Percentiles rank a stretch among this genome's conserved stretches.
phyloP scores from a whole-genome alignment of 352 stramenopile genomes.

The Saprolegnia diclina region DNA sequence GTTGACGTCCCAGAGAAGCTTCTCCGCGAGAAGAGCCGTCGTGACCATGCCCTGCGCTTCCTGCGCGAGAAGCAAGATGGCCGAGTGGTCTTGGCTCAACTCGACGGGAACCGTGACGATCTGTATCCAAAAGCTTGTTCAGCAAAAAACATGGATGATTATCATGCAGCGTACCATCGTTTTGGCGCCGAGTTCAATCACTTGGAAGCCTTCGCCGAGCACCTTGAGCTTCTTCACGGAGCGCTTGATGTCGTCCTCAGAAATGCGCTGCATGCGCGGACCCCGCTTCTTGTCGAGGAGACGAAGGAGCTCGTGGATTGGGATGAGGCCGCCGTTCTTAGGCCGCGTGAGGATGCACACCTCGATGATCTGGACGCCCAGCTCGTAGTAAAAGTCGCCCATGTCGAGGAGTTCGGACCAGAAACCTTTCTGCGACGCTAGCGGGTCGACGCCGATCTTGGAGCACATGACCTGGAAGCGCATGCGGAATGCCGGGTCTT shows the following conservation, averaged over 20 bases:
- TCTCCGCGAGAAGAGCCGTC: constrained; percentile 66
- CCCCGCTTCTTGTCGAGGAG: constrained; percentile 66
- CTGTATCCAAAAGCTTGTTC: constrained; percentile 29
- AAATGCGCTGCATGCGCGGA: constrained; percentile 51
- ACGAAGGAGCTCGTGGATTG: constrained; percentile 70
- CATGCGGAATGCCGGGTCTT: constrained; percentile 90
- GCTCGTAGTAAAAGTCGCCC: constrained; percentile 99
- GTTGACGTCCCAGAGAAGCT: constrained; percentile 88
- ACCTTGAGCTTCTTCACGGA: constrained; percentile 93
- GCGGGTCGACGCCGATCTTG: constrained; percentile 95
- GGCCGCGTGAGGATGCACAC: constrained; percentile 92
- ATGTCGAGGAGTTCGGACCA: constrained; percentile 97
- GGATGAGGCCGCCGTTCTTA: constrained; percentile 79
- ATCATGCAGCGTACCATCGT: constrained; percentile 64
- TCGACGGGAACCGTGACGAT: constrained; percentile 94
- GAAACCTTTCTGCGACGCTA: constrained; percentile 97
- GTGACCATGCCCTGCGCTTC: constrained; percentile 86
- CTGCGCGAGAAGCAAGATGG: constrained; percentile 87
- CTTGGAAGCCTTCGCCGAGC: constrained; percentile 91
- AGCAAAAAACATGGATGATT: background rate
- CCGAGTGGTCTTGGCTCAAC: constrained; percentile 92
- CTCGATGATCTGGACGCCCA: constrained; percentile 98
- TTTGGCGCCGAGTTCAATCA: constrained; percentile 88
- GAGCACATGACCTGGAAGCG: constrained; percentile 95
- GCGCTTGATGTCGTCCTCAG: constrained; percentile 90